Evolutionary conservation across 2,329 filamentous ascomycete species (phyloP), one percentile per base, ranked within the genome.

Genomic region (Phaeosphaeriaceae sp.): DNA sequence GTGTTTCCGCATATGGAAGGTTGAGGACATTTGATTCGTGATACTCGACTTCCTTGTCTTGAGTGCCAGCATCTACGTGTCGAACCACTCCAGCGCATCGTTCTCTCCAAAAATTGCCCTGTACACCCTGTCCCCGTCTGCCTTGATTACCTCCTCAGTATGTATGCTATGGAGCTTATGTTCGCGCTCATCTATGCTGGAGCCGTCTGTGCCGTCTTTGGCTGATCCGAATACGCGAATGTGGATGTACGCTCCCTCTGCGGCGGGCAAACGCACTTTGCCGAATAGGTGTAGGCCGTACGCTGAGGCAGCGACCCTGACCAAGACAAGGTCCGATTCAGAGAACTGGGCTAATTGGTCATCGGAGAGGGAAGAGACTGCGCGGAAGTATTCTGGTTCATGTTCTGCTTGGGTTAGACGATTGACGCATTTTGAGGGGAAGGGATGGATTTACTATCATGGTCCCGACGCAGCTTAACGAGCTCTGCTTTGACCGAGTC

Each of bases 311-410:
- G 66, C 73, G 3, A 71, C 71, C 41, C 73, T 72, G 13, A 76
- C 72, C 11, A 58, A 52, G 15, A 67, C 64, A 44, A 76, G 65
- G 48, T 74, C 64, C 15, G 53, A 54, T 22, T 66, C 47, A 1
- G 66, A 58, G 60, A 77, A 75, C 11, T 69, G 68, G 20, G 62
- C 54, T 20, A 77, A 68, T 0, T 77, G 72, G 11, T 71, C 67
- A 49, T 81, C 78, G 21, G 78, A 75, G 11, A 84, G 71, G 20
- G 67, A 54, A 47, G 80, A 80, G 51, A 78, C 73, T 6, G 68
- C 63, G 41, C 62, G 60, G 56, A 78, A 79, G 61, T 78, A 78
- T 47, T 75, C 71, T 7, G 73, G 71, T 49, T 77, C 75, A 55
- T 79, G 75, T 56, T 73, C 73, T 76, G 48, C 3, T 20, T 44